Base-by-base conservation (phyloP, 1,284 basidiomycete genomes). In the Kwoniella shivajii region DNA sequence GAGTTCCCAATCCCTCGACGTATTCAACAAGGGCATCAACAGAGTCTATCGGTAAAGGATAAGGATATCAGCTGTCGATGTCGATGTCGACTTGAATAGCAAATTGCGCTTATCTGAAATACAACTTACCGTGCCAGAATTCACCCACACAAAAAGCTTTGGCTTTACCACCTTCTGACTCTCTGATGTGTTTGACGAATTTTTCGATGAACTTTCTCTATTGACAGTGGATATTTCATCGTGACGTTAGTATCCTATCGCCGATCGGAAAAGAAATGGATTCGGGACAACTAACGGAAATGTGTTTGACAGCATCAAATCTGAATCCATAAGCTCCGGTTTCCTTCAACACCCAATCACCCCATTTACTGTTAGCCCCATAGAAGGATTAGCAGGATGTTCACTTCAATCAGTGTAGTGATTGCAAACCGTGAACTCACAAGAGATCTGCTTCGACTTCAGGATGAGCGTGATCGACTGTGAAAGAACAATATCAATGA, bases 321-420 rank as follows among this genome's bases (percentile, higher is more conserved):
- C 92, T 83, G 76, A 93, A 92, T 3, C 92, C 92, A 27, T 81
- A 80, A 10, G 86, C 89, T 4, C 87, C 87, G 1, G 89, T 92
- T 38, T 86, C 88, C 85, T 92, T 68, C 59, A 83, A 63, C 18
- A 83, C 69, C 84, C 84, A 85, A 27, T 77, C 75, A 22, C 82
- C 83, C 83, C 83, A 85, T 26, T 81, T 74, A 50, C 80, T 72
- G 36, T 26, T 10, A 11, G n/a, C n/a, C n/a, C n/a, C n/a, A 16
- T 20, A 13, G n/a, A 27, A n/a, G 34, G 16, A 13, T 41, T 30
- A 18, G 22, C 20, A 34, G 9, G 9, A 31, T 45, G n/a, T 16
- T 20, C 27, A 24, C 30, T 26, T 16, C 11, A 5, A 27, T 13
- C 5, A n/a, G 18, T 10, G 11, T 6, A 20, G 20, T 4, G 30